Evolutionary conservation across 495 filamentous ascomycete species (phyloP).

Genomic region (Penicillium coffeae): DNA sequence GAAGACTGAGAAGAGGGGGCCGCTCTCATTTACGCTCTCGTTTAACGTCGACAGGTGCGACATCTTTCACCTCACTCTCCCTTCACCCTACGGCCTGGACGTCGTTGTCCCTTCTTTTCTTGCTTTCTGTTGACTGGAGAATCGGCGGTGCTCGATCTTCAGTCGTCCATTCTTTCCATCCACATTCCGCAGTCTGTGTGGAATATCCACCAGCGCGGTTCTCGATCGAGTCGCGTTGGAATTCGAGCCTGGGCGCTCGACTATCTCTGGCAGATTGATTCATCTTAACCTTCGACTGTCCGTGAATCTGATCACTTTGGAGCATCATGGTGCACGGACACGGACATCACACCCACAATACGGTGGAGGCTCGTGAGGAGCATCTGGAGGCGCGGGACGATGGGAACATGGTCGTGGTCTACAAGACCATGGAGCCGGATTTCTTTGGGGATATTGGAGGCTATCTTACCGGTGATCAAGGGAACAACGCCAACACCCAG

Average conservation of each 20-base stretch:
- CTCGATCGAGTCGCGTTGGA: conserved; percentile 20
- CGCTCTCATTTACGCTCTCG: conserved; percentile 1
- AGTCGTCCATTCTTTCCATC: conserved; percentile 32
- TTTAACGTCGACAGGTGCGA: too few species aligned
- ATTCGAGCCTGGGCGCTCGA: conserved; percentile 8
- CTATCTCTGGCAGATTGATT: conserved; percentile 10
- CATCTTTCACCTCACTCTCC: background rate
- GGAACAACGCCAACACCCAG: conserved; percentile 4
- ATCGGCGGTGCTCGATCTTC: conserved; percentile 22
- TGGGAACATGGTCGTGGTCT: conserved; percentile 11
- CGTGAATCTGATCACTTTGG: background rate
- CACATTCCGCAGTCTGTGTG: conserved; percentile 24
- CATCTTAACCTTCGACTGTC: background rate
- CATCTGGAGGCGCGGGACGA: conserved; percentile 12
- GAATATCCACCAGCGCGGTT: conserved; percentile 15
- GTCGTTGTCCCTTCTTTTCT: conserved; percentile 30
- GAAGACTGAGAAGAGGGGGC: too few species aligned
- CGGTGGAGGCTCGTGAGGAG: conserved; percentile 9
- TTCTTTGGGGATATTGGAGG: conserved; percentile 14
- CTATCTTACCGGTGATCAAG: conserved; percentile 4
- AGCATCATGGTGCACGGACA: conserved; percentile 28
- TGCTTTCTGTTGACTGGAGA: conserved; percentile 13
- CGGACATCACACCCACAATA: conserved; percentile 21
- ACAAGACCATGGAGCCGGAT: conserved; percentile 13
- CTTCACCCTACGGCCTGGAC: conserved; percentile 24